Conservation (phyloP, 805 yeast genomes). For the Ogataea zsoltii region DNA sequence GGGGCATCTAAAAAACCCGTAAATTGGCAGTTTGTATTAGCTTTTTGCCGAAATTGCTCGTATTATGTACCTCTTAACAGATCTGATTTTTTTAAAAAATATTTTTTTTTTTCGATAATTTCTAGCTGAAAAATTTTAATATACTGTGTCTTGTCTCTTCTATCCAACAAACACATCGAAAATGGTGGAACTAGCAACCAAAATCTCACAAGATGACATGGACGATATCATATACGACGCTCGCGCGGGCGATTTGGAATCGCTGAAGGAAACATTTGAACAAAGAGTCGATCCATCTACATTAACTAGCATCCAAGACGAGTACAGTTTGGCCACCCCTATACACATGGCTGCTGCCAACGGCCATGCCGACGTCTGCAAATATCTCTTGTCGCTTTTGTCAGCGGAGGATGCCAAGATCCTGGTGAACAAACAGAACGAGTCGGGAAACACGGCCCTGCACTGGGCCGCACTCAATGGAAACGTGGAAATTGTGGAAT, state of each 20-base stretch:
- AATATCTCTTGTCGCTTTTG: slow-evolving; percentile 55
- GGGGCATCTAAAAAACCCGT: too few relatives aligned
- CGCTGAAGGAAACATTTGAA: slow-evolving; percentile 65
- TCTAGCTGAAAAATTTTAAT: slow-evolving; percentile 2
- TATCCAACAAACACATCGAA: not conserved
- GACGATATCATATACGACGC: slow-evolving; percentile 83
- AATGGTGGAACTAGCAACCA: slow-evolving; percentile 28
- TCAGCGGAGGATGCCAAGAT: slow-evolving; percentile 44
- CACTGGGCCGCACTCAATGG: slow-evolving; percentile 97
- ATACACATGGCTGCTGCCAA: slow-evolving; percentile 96
- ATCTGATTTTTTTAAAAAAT: not conserved
- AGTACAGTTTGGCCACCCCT: slow-evolving; percentile 66
- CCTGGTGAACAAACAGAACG: slow-evolving; percentile 58
- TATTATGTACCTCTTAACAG: too few relatives aligned
- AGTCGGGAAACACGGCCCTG: slow-evolving; percentile 87
- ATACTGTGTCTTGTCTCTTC: not conserved
- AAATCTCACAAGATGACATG: slow-evolving; percentile 68
- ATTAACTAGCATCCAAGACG: slow-evolving; percentile 55
- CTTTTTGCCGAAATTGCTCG: too few relatives aligned
- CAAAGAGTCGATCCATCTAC: slow-evolving; percentile 49
- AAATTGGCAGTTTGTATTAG: too few relatives aligned
- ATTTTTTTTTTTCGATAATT: not conserved
- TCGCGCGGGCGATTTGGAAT: slow-evolving; percentile 83
- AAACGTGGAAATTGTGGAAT: slow-evolving; percentile 66
- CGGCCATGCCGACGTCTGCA: slow-evolving; percentile 74